Evolutionary conservation across 1,284 basidiomycete species (phyloP).

Genomic region (Meira miltonrushii): DNA sequence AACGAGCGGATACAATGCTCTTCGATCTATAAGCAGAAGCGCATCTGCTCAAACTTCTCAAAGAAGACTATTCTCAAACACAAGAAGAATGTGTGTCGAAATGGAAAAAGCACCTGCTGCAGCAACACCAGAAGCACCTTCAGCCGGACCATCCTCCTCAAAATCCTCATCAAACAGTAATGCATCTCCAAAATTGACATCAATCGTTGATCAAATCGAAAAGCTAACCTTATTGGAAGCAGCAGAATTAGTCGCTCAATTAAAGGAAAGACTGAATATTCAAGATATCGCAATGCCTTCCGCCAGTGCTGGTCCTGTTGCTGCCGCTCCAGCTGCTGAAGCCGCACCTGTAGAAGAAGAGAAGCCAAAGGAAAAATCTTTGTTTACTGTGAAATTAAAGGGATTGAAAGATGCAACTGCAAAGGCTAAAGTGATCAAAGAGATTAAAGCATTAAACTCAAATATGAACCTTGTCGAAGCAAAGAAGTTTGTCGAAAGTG

Average conservation of each 20-base stretch:
- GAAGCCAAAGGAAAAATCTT: constrained; percentile 97
- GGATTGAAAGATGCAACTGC: constrained; percentile 48
- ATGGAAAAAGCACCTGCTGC: constrained; percentile 5
- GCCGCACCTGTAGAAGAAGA: constrained; percentile 62
- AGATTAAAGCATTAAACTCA: constrained; percentile 72
- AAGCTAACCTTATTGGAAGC: constrained; percentile 86
- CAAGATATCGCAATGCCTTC: constrained; percentile 93
- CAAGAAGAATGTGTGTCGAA: not conserved
- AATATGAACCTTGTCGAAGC: constrained; percentile 60
- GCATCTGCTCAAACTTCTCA: not conserved
- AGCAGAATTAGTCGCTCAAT: constrained; percentile 82
- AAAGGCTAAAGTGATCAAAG: constrained; percentile 93
- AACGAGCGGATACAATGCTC: not conserved
- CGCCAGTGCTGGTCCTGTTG: constrained; percentile 60
- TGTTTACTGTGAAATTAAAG: constrained; percentile 75
- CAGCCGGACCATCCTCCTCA: constrained; percentile 3
- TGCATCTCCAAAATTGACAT: constrained; percentile 63
- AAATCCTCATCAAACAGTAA: constrained; percentile 11
- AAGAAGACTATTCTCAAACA: not conserved
- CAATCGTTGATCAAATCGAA: constrained; percentile 91
- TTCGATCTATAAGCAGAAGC: not conserved
- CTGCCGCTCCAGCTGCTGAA: constrained; percentile 55
- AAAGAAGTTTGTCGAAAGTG: constrained; percentile 97
- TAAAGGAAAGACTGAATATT: constrained; percentile 94
- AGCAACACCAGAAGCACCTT: constrained; percentile 11